A percentile compares a stretch with the other conserved stretches of the same genome.
phyloP scores from a whole-genome alignment of 2,329 filamentous ascomycete genomes.

The Phyllosticta ampelicida region DNA sequence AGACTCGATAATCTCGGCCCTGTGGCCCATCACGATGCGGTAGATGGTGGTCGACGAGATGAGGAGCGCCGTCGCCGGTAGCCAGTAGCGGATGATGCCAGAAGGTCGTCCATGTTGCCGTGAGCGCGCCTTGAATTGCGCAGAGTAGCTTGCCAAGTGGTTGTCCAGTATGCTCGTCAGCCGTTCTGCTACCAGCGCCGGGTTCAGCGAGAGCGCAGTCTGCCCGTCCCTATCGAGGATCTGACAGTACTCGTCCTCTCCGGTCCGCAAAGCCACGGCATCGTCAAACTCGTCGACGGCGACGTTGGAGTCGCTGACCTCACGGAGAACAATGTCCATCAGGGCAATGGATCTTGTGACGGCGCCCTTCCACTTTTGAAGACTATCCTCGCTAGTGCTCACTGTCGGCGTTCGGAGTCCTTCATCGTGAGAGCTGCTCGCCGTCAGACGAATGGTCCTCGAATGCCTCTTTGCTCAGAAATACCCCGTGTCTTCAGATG shows the following conservation, averaged over 20 bases:
- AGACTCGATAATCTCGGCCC: conserved; percentile 71
- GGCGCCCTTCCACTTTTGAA: conserved; percentile 56
- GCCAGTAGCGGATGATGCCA: conserved; percentile 73
- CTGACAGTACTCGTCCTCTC: conserved; percentile 37
- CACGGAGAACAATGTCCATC: conserved; percentile 74
- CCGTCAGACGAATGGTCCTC: conserved; percentile 28
- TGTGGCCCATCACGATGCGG: conserved; percentile 61
- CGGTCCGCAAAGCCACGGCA: conserved; percentile 45
- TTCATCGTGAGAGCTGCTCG: conserved; percentile 44
- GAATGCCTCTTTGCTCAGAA: too few species aligned
- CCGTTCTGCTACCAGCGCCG: conserved; percentile 52
- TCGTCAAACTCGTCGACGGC: conserved; percentile 45
- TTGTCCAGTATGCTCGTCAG: conserved; percentile 58
- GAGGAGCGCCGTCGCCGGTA: conserved; percentile 59
- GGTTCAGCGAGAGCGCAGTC: conserved; percentile 23
- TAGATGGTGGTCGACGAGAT: conserved; percentile 75
- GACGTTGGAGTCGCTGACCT: conserved; percentile 53
- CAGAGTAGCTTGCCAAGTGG: conserved; percentile 57
- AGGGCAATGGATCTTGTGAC: conserved; percentile 71
- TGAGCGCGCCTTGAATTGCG: conserved; percentile 46
- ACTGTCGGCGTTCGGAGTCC: conserved; percentile 33
- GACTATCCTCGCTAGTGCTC: conserved; percentile 37
- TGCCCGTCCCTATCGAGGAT: conserved; percentile 25
- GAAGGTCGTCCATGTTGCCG: conserved; percentile 64
- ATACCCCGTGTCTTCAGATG: too few species aligned